Evolutionary conservation across 2,329 filamentous ascomycete genomes (phyloP), one percentile per base, ranked within the genome.

Genomic region (Chaetothyriales sp.): DNA sequence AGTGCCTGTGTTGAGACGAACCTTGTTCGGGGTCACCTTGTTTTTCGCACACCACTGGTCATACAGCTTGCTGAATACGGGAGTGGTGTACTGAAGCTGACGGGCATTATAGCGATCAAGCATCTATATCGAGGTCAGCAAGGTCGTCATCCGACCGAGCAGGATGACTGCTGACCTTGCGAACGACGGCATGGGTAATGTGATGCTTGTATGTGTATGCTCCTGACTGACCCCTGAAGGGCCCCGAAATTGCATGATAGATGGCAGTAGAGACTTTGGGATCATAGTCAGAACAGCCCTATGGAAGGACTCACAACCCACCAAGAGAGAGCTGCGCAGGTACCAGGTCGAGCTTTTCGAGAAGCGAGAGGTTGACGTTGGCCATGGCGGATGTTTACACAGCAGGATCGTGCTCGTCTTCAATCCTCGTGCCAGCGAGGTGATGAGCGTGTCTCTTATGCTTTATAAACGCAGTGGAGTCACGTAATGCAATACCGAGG

Each of bases 181-280:
- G 62, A n/a, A 67, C 48, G 3, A 63, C 42, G 0, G 64, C 59
- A 48, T 62, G 58, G 5, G 53, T 39, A 28, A 71, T 47, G 62
- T 71, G 66, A 42, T 65, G 59, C 18, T 52, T 55, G 49, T 66
- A 70, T 5, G 59, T 57, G 47, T 59, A 64, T 18, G 67, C 62
- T 39, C 67, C 67, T 26, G 52, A 58, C 18, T 64, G 57, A 4
- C 68, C 67, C 15, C 69, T 67, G 50, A 70, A 69, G 1, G 64
- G 51, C 12, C 64, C 67, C 4, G 66, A 63, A 25, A 67, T 53
- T 19, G 65, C 60, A 18, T 57, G 43, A 10, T 54, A 57, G 5
- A 53, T 12, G 6, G 44, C 51, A n/a, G 53, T 49, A 12, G 49
- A 48, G 7, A 53, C 55, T 57, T 25, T 19, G 26, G 18, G 32